These are phyloP conservation scores for Peronospora farinosa DNA, from an alignment of 352 stramenopile genomes.

Conservation along the genomic window DNA sequence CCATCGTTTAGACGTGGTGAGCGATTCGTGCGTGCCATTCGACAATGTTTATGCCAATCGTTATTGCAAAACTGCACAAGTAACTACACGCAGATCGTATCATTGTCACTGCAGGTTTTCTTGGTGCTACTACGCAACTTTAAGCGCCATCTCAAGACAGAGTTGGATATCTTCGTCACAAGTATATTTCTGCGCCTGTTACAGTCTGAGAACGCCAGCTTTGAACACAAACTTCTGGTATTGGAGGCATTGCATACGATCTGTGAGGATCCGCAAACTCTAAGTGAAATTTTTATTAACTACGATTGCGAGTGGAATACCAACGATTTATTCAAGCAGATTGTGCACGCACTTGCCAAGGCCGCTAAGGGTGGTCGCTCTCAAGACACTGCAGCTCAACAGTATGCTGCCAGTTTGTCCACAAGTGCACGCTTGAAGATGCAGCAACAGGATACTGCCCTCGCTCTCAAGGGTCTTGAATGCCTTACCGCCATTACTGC, in stretches of 20 bases:
- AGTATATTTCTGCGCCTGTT: constrained; percentile 98
- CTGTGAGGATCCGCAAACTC: constrained; percentile 89
- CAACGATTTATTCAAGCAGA: constrained; percentile 97
- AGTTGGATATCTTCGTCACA: constrained; percentile 98
- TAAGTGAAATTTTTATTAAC: constrained; percentile 99
- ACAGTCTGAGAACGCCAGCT: constrained; percentile 94
- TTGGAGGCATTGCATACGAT: constrained; percentile 95
- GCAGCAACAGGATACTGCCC: constrained; percentile 63
- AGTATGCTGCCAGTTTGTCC: constrained; percentile 49
- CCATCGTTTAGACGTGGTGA: constrained; percentile 91
- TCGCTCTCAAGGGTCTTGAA: constrained; percentile 86
- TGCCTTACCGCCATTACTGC: constrained; percentile 91
- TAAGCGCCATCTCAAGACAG: constrained; percentile 93
- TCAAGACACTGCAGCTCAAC: constrained; percentile 40
- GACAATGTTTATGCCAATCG: constrained; percentile 93
- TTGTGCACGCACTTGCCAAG: constrained; percentile 94
- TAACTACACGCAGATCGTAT: constrained; percentile 93
- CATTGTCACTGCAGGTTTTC: constrained; percentile 97
- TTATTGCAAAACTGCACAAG: constrained; percentile 98
- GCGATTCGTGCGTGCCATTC: constrained; percentile 96
- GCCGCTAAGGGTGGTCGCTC: constrained; percentile 88
- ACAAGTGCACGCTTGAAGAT: constrained; percentile 55
- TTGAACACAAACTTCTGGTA: constrained; percentile 97
- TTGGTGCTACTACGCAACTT: constrained; percentile 92
- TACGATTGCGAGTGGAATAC: constrained; percentile 99